These are phyloP conservation scores for Cajanus cajan DNA, from an alignment of 306 rosid species.

Conservation along the genomic window DNA sequence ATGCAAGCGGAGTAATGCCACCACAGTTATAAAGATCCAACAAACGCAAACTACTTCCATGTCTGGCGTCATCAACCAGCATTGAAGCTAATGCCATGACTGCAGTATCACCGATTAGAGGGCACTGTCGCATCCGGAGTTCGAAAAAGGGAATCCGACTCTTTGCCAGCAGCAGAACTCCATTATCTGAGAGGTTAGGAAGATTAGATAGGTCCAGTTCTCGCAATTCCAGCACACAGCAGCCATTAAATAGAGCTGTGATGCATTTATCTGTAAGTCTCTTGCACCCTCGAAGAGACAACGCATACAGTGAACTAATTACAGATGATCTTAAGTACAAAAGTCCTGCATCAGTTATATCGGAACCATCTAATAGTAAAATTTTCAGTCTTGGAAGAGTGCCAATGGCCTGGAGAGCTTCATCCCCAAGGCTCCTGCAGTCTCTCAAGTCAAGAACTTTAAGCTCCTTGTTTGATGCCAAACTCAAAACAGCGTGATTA, in stretches of 20 bases:
- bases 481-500: constrained; percentile 58
- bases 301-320: constrained; percentile 53
- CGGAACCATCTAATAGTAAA: constrained; percentile 75
- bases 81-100: constrained; percentile 92
- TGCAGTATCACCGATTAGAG: constrained; percentile 74
- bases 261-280: constrained; percentile 87
- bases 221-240: constrained; percentile 52
- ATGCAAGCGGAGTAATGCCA: constrained; percentile 75
- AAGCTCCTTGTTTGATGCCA: constrained; percentile 80
- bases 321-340: constrained; percentile 59
- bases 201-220: constrained; percentile 89
- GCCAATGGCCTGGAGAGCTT: constrained; percentile 66
- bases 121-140: constrained; percentile 84
- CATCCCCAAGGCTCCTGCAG: constrained; percentile 89
- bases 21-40: constrained; percentile 89
- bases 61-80: constrained; percentile 68
- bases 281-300: constrained; percentile 92
- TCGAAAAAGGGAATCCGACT: constrained; percentile 61
- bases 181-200: constrained; percentile 80
- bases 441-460: constrained; percentile 79
- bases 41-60: constrained; percentile 66
- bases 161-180: constrained; percentile 59
- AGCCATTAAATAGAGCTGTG: constrained; percentile 65
- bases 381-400: constrained; percentile 57
- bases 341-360: constrained; percentile 75